A percentile compares a stretch with the other conserved stretches of the same genome.
Conservation (phyloP, 2,329 filamentous ascomycete genomes). For the Paracamarosporium sp. region DNA sequence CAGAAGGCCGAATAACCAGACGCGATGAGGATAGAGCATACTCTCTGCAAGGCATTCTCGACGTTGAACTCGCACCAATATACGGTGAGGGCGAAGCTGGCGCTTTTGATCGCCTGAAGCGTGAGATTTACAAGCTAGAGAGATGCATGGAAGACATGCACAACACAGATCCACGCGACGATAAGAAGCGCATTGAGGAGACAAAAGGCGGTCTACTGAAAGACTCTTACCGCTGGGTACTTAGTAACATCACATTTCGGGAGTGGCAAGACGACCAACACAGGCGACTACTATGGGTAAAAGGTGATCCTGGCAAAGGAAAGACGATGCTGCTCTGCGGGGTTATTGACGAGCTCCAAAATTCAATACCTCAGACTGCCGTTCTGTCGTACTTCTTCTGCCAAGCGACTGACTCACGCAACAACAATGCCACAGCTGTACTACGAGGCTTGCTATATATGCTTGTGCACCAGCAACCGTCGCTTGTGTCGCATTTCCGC, state of each 20-base stretch:
- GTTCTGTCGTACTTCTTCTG: not conserved
- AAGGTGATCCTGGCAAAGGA: not conserved
- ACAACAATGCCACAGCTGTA: not conserved
- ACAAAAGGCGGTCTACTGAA: not conserved
- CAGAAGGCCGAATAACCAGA: not conserved
- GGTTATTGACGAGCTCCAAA: not conserved
- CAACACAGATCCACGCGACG: not conserved
- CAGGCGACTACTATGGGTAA: not conserved
- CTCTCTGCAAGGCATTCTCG: not conserved
- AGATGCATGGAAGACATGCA: not conserved
- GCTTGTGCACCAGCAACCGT: not conserved
- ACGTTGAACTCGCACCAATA: not conserved
- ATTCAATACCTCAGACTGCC: not conserved
- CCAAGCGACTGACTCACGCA: not conserved
- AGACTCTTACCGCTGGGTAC: not conserved
- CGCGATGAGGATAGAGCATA: not conserved
- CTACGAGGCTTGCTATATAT: not conserved
- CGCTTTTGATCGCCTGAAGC: not conserved
- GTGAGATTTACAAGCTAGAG: not conserved
- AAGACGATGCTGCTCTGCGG: constrained; percentile 3
- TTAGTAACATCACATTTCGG: not conserved
- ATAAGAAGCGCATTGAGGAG: not conserved
- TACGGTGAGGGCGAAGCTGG: not conserved
- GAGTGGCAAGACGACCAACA: not conserved
- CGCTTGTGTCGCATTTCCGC: not conserved